Evolutionary conservation across 2,329 filamentous ascomycete genomes (phyloP).

Genomic region (Penicillium frequentans): DNA sequence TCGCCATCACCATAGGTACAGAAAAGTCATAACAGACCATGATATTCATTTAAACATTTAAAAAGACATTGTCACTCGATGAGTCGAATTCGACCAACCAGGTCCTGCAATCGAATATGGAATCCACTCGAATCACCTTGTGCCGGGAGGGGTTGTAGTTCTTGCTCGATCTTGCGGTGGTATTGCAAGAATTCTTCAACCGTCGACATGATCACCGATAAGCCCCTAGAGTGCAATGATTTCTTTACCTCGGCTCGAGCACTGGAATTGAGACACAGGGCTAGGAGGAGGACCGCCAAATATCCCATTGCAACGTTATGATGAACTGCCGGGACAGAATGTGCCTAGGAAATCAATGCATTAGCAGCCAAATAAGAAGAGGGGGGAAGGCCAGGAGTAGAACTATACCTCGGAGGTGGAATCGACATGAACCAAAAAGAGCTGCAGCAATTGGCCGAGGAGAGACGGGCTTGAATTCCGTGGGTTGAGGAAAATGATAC

Average conservation of each 20-base stretch:
- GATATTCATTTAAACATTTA: not conserved
- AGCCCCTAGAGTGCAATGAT: constrained; percentile 47
- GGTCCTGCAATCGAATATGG: constrained; percentile 54
- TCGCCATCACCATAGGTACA: not conserved
- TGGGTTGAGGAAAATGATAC: constrained; percentile 49
- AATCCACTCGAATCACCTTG: constrained; percentile 54
- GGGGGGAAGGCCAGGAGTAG: not conserved
- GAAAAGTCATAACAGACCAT: not conserved
- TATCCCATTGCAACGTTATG: constrained; percentile 85
- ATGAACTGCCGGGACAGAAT: constrained; percentile 66
- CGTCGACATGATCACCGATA: constrained; percentile 55
- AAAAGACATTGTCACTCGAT: constrained; percentile 8
- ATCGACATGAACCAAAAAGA: constrained; percentile 69
- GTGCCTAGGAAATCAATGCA: constrained; percentile 39
- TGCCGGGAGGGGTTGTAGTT: constrained; percentile 41
- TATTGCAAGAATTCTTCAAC: constrained; percentile 64
- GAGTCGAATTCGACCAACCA: constrained; percentile 49
- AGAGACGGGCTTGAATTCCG: constrained; percentile 42
- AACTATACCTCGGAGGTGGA: constrained; percentile 65
- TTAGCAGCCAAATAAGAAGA: not conserved
- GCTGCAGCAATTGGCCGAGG: constrained; percentile 60
- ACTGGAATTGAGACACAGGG: constrained; percentile 63
- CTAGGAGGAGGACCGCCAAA: constrained; percentile 78
- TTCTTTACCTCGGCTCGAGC: constrained; percentile 46
- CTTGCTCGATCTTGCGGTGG: constrained; percentile 59